These are phyloP conservation scores for Rhizopus arrhizus DNA, from an alignment of 371 early-diverging fungal genomes.

Conservation along the genomic window DNA sequence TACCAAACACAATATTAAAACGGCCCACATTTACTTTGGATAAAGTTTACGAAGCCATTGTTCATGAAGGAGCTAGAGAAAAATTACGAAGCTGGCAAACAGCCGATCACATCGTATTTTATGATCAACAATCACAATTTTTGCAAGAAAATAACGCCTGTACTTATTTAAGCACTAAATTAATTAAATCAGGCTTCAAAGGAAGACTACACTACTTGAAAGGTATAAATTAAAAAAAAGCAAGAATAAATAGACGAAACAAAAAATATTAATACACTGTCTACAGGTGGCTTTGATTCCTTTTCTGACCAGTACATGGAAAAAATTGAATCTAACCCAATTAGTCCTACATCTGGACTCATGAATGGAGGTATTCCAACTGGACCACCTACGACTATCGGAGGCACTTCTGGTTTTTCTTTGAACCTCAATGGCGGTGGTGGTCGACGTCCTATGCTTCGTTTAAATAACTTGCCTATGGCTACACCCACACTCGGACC, in stretches of 20 bases:
- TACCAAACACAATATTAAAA: constrained; percentile 63
- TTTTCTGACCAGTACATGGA: constrained; percentile 32
- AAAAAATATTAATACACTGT: neutral
- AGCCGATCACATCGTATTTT: constrained; percentile 55
- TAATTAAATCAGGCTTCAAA: constrained; percentile 34
- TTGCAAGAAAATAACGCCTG: constrained; percentile 50
- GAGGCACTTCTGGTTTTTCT: constrained; percentile 14
- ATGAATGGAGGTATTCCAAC: neutral
- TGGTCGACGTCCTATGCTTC: constrained; percentile 39
- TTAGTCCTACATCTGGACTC: constrained; percentile 1
- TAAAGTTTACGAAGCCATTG: constrained; percentile 60
- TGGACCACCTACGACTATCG: constrained; percentile 24
- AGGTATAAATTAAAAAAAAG: constrained; percentile 30
- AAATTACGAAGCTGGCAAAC: constrained; percentile 47
- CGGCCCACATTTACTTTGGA: constrained; percentile 60
- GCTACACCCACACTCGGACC: constrained; percentile 33
- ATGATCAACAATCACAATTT: constrained; percentile 51
- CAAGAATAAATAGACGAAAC: neutral
- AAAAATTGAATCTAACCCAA: constrained; percentile 29
- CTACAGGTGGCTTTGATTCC: constrained; percentile 49
- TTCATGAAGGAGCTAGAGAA: constrained; percentile 45
- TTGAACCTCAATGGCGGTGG: constrained; percentile 16
- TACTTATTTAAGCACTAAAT: constrained; percentile 45
- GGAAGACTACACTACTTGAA: constrained; percentile 54
- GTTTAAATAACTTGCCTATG: constrained; percentile 26